Evolutionary conservation across 2,329 filamentous ascomycete species (phyloP).

Genomic region (Aspergillus jensenii): DNA sequence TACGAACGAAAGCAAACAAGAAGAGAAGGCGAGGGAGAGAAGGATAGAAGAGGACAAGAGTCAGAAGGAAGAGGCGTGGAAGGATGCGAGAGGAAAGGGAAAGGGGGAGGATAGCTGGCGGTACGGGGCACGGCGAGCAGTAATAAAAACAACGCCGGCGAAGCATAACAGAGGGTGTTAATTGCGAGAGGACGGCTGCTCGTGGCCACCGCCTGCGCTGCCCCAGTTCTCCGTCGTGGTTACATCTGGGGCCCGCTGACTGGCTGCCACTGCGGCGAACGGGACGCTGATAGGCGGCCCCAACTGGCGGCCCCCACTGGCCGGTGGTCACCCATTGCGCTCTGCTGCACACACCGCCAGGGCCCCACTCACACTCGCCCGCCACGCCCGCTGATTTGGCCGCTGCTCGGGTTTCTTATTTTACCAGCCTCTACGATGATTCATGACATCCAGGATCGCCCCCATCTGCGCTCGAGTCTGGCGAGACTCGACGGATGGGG

Average conservation of each 20-base stretch:
- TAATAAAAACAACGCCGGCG: neutral
- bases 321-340: too few species aligned
- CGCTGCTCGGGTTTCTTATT: neutral
- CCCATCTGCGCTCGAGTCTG: neutral
- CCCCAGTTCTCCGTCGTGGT: neutral
- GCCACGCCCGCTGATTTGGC: neutral
- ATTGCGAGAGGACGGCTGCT: neutral
- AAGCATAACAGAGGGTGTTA: neutral
- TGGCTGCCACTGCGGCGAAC: neutral
- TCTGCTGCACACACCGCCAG: neutral
- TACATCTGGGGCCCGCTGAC: neutral
- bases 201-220: neutral
- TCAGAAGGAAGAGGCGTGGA: constrained; percentile 9
- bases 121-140: neutral
- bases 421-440: constrained; percentile 1
- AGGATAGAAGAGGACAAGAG: constrained; percentile 3
- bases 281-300: too few species aligned
- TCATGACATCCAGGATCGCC: neutral
- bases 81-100: neutral
- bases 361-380: neutral
- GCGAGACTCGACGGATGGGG: too few species aligned
- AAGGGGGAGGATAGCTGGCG: neutral
- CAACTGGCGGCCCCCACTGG: too few species aligned
- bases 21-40: constrained; percentile 45
- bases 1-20: constrained; percentile 9